These are phyloP conservation scores for Solanum bukasovii DNA, from an alignment of 257 asterid species.

Conservation along the genomic window DNA sequence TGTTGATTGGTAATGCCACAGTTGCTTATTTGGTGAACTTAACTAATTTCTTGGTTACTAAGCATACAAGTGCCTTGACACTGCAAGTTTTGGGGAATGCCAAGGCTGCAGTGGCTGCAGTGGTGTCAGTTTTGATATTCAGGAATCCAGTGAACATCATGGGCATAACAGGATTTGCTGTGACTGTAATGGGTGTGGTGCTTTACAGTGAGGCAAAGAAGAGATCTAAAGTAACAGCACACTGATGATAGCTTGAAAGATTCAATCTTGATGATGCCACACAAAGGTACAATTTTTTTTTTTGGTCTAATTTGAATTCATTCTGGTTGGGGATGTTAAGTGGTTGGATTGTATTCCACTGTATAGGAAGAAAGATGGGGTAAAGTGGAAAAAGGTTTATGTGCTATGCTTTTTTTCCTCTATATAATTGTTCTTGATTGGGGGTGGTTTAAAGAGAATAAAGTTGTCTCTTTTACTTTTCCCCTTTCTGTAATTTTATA, in stretches of 20 bases:
- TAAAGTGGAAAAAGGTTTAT: conserved; percentile 17
- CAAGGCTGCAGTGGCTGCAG: conserved; percentile 93
- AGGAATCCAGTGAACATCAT: conserved; percentile 87
- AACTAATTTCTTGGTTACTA: conserved; percentile 86
- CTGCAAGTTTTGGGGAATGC: conserved; percentile 95
- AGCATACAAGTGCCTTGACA: conserved; percentile 87
- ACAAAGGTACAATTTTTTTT: neutral
- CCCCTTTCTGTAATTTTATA: conserved; percentile 31
- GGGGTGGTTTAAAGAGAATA: conserved; percentile 51
- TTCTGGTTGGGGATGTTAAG: conserved; percentile 6
- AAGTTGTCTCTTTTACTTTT: conserved; percentile 62
- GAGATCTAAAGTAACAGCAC: conserved; percentile 67
- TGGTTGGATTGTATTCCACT: conserved; percentile 16
- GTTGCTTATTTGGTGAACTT: conserved; percentile 85
- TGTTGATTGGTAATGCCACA: conserved; percentile 62
- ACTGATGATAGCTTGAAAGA: conserved; percentile 29
- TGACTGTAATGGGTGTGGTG: conserved; percentile 88
- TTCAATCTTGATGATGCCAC: conserved; percentile 2
- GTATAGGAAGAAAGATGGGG: conserved; percentile 57
- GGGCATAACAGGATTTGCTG: conserved; percentile 87
- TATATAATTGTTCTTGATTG: conserved; percentile 27
- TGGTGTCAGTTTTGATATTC: conserved; percentile 87
- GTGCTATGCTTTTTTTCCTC: conserved; percentile 22
- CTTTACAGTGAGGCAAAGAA: conserved; percentile 96
- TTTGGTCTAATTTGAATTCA: conserved; percentile 13